Percentiles rank a stretch among this genome's conserved stretches.
Conservation (phyloP, 2,329 filamentous ascomycete genomes). For the Colletotrichum theobromicola region DNA sequence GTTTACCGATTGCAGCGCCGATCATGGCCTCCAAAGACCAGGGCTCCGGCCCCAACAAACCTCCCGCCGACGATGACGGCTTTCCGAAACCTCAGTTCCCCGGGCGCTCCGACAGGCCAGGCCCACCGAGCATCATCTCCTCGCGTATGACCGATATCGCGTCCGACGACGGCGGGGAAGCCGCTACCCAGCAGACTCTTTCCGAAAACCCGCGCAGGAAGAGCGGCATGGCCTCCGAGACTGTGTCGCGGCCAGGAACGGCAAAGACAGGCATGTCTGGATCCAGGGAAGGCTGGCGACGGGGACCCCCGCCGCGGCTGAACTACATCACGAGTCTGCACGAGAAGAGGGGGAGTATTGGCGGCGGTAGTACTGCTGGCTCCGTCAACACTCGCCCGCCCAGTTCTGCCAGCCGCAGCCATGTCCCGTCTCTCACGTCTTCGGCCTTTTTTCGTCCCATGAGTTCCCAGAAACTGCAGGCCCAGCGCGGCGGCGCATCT, state of each 20-base stretch:
- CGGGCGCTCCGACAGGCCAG: conserved; percentile 42
- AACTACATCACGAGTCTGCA: conserved; percentile 46
- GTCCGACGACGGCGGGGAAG: conserved; percentile 59
- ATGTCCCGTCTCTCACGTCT: conserved; percentile 87
- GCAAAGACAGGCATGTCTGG: conserved; percentile 50
- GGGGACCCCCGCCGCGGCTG: conserved; percentile 62
- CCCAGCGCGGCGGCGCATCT: conserved; percentile 73
- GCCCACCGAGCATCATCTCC: conserved; percentile 70
- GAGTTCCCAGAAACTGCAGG: conserved; percentile 94
- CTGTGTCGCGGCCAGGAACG: conserved; percentile 58
- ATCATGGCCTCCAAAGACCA: conserved; percentile 43
- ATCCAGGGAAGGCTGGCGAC: conserved; percentile 27
- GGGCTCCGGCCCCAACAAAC: conserved; percentile 35
- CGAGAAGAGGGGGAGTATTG: conserved; percentile 46
- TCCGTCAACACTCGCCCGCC: conserved; percentile 34
- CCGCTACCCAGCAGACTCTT: conserved; percentile 38
- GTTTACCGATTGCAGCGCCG: neutral
- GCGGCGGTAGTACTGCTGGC: conserved; percentile 40
- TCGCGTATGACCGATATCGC: conserved; percentile 73
- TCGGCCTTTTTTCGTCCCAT: conserved; percentile 95
- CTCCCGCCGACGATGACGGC: conserved; percentile 42
- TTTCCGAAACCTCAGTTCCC: conserved; percentile 46
- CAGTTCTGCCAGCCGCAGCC: conserved; percentile 79
- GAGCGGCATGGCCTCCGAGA: conserved; percentile 39
- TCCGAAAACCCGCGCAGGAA: conserved; percentile 18